Evolutionary conservation across 495 filamentous ascomycete species (phyloP).

Genomic region (Penicillium angulare): DNA sequence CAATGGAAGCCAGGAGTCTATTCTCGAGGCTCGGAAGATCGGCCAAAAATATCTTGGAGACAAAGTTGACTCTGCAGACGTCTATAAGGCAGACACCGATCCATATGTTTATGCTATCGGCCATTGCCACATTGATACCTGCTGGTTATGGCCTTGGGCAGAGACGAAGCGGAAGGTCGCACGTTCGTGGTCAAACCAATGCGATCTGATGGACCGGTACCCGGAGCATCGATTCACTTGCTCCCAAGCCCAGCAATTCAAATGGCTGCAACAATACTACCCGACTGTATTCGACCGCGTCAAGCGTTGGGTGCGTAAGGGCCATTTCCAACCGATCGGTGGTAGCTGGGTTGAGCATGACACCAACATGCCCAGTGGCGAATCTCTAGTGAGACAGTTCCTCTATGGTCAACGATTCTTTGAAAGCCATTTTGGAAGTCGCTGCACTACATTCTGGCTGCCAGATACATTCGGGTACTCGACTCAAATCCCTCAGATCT

Average conservation of each 20-base stretch:
- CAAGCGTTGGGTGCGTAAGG: constrained; percentile 84
- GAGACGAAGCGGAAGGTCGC: constrained; percentile 98
- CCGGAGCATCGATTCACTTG: constrained; percentile 89
- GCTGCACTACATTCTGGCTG: constrained; percentile 91
- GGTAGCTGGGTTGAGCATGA: constrained; percentile 99
- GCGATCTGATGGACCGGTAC: constrained; percentile 89
- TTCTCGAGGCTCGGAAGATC: constrained; percentile 75
- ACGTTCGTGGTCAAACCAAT: constrained; percentile 94
- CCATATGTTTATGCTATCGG: constrained; percentile 85
- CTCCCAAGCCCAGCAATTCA: constrained; percentile 95
- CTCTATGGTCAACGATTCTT: constrained; percentile 93
- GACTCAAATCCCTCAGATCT: constrained; percentile 88
- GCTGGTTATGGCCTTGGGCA: constrained; percentile 99
- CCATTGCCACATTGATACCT: constrained; percentile 96
- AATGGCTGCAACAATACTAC: constrained; percentile 91
- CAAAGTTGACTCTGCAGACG: constrained; percentile 75
- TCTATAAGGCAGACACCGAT: constrained; percentile 73
- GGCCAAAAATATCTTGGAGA: constrained; percentile 79
- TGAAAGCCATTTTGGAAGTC: constrained; percentile 86
- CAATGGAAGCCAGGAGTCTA: constrained; percentile 68
- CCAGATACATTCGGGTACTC: constrained; percentile 98
- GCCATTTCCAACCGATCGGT: constrained; percentile 89
- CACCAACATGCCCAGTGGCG: constrained; percentile 93
- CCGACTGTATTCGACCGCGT: constrained; percentile 86
- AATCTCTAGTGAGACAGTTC: constrained; percentile 94